phyloP scores from a whole-genome alignment of 1,139 yeast genomes.

The Nakaseomyces bracarensis region DNA sequence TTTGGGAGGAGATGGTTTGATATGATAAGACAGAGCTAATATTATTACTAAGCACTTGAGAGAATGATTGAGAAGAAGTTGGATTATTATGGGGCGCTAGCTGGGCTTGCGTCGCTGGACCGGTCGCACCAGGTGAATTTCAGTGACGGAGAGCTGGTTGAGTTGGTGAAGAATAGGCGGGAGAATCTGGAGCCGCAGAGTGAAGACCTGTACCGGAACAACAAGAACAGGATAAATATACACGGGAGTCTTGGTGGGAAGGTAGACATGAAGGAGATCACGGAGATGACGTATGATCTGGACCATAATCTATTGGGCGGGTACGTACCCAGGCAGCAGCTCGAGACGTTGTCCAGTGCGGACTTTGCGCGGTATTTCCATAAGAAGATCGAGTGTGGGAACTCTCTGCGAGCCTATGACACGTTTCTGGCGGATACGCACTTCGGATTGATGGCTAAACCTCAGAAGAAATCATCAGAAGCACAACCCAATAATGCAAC shows the following conservation, averaged over 20 bases:
- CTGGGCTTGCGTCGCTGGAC: constrained; percentile 19
- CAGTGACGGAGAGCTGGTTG: constrained; percentile 15
- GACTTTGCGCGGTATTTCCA: constrained; percentile 32
- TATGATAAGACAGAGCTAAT: not conserved
- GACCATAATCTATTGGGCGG: constrained; percentile 30
- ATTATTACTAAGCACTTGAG: too few relatives aligned
- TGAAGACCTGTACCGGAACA: constrained; percentile 4
- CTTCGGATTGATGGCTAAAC: constrained; percentile 5
- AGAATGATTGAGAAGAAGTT: constrained; percentile 1
- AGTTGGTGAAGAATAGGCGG: constrained; percentile 14
- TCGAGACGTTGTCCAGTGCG: constrained; percentile 29
- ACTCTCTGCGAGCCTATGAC: constrained; percentile 24
- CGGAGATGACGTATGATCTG: constrained; percentile 22
- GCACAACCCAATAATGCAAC: constrained; percentile 8
- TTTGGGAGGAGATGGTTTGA: too few relatives aligned
- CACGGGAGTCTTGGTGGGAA: constrained; percentile 30
- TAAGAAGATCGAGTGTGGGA: constrained; percentile 25
- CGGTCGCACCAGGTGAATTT: constrained; percentile 19
- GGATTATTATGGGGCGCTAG: constrained; percentile 18
- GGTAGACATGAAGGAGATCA: constrained; percentile 21
- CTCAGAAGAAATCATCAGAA: constrained; percentile 2
- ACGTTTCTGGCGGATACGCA: constrained; percentile 18
- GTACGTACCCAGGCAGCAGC: constrained; percentile 28
- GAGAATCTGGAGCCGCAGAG: constrained; percentile 9
- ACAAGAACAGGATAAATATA: constrained; percentile 17